Base-by-base conservation (phyloP, 164 flowering plant species). In the Nelumbo lutea region DNA sequence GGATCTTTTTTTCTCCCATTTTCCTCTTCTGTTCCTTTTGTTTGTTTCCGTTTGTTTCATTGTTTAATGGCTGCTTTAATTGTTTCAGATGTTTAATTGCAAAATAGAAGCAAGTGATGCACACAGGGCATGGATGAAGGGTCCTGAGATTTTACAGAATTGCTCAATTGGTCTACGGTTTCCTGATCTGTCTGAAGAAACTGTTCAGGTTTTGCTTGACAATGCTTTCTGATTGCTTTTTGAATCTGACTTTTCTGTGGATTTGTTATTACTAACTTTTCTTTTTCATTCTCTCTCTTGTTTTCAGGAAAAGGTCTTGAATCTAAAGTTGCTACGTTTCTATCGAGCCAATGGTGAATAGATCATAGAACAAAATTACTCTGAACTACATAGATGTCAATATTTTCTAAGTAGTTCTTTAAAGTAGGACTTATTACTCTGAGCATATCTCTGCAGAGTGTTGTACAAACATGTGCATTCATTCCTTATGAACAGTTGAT, bases 101-200 rank as follows among this genome's bases (percentile, higher is more conserved):
- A 88, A 89, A 67, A 84, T 96, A 59, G 81, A 86, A 77, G 67
- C 80, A 59, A 80, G 80, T 73, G 89, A 83, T 69, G 92, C 86
- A 40, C 90, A 76, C 44, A 84, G 73, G 76, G 87, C 83, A 51
- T 96, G 96, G 96, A 84, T 96, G 90, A 86, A 80, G 79, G 70
- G 69, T 72, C 97, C 98, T 15, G 97, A 92, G 71, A 59, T 66
- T 59, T 62, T 89, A 82, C 73, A 76, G 68, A 83, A 90, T 65
- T 88, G 98, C 82, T 96, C 97, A 13, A 84, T 77, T 1, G 99
- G 99, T n/a, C 88, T 96, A 65, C 70, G 66, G 67, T 88, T 88
- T 72, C 87, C 88, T 70, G 69, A 55, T 6, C 65, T 70, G 61
- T 71, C 81, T 38, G 84, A 79, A 42, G 90, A 84, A 68, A 38